phyloP scores from a whole-genome alignment of 768 basidiomycete genomes.

The Pulveroboletus ravenelii region DNA sequence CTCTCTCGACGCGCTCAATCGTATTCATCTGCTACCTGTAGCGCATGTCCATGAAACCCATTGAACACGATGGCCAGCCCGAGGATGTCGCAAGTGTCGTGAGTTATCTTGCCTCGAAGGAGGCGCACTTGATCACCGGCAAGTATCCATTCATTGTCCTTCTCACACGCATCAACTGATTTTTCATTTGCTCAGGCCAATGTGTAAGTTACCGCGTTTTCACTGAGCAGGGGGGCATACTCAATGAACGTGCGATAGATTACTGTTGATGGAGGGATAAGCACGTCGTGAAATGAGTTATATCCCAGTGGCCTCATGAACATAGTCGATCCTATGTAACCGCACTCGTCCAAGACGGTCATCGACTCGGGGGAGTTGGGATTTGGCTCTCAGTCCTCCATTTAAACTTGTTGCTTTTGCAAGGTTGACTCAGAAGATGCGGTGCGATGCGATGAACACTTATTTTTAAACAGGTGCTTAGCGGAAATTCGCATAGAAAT shows the following conservation, averaged over 20 bases:
- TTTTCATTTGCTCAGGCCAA: slow-evolving; percentile 14
- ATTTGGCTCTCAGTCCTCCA: too few relatives aligned
- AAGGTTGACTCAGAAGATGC: too few relatives aligned
- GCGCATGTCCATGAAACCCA: background rate
- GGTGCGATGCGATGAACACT: too few relatives aligned
- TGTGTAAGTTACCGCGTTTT: slow-evolving; percentile 13
- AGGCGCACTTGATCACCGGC: slow-evolving; percentile 36
- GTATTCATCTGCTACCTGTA: background rate
- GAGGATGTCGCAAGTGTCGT: slow-evolving; percentile 35
- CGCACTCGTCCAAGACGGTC: too few relatives aligned
- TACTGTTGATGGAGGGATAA: slow-evolving; percentile 15
- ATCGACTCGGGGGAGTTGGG: too few relatives aligned
- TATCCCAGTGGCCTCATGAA: background rate
- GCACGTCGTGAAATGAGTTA: slow-evolving; percentile 4
- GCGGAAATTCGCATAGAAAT: too few relatives aligned
- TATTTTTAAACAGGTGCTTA: too few relatives aligned
- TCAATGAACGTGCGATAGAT: slow-evolving; percentile 10
- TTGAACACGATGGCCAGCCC: slow-evolving; percentile 21
- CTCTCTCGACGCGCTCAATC: background rate
- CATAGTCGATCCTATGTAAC: background rate
- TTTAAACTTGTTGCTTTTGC: too few relatives aligned
- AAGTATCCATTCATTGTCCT: background rate
- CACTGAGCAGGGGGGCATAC: background rate
- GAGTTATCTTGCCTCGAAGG: slow-evolving; percentile 35
- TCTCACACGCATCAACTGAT: background rate